These are phyloP conservation scores for Eucommia ulmoides DNA, from an alignment of 257 asterid genomes.

Conservation along the genomic window DNA sequence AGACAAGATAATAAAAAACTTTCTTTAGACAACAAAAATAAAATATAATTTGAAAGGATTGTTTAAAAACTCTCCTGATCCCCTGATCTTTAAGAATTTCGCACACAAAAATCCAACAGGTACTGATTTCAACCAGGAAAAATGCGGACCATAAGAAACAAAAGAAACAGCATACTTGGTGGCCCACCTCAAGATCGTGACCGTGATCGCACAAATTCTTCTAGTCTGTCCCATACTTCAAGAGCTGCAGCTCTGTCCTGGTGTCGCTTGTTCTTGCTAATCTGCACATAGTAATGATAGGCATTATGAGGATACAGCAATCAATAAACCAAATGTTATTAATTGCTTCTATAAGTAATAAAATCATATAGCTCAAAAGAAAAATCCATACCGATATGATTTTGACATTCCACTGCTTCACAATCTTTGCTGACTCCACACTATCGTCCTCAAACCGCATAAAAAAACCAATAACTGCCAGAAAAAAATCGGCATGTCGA, in stretches of 20 bases:
- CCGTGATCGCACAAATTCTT: constrained; percentile 96
- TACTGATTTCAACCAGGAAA: no score
- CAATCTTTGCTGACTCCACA: constrained; percentile 85
- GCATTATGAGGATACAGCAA: constrained; percentile 6
- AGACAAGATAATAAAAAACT: no score
- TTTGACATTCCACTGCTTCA: constrained; percentile 97
- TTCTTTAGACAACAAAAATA: no score
- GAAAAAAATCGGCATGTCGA: constrained; percentile 9
- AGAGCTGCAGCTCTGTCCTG: constrained; percentile 99
- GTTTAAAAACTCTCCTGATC: no score
- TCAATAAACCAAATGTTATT: not conserved
- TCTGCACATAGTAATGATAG: constrained; percentile 32
- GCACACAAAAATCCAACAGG: no score
- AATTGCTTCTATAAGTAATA: not conserved
- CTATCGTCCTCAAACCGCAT: constrained; percentile 99
- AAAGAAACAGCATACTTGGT: no score
- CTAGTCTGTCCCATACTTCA: constrained; percentile 98
- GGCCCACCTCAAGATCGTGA: constrained; percentile 51
- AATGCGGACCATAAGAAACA: no score
- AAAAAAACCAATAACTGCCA: constrained; percentile 85
- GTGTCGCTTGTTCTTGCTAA: constrained; percentile 92
- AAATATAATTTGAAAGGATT: no score
- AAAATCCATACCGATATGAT: constrained; percentile 70
- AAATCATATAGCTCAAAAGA: not conserved
- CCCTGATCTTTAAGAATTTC: no score